These are phyloP conservation scores for Aspergillus nidulans DNA, from an alignment of 495 filamentous ascomycete genomes.

Conservation along the genomic window DNA sequence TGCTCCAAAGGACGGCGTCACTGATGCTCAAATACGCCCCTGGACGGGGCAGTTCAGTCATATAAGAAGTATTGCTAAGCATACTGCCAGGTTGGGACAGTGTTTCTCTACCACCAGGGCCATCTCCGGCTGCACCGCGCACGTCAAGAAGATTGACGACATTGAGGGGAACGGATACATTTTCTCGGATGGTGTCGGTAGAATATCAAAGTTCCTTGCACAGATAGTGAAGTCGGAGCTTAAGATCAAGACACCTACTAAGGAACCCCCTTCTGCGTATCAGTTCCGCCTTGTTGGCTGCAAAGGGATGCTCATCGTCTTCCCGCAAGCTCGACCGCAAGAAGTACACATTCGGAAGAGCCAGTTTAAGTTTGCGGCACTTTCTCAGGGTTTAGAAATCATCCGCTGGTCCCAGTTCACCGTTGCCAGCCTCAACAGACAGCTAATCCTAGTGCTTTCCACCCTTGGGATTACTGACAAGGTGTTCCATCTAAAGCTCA, in stretches of 20 bases:
- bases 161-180: conserved; percentile 58
- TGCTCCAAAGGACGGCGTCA: conserved; percentile 53
- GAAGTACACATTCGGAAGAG: conserved; percentile 75
- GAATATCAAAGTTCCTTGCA: conserved; percentile 77
- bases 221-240: conserved; percentile 63
- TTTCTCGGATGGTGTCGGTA: conserved; percentile 94
- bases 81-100: conserved; percentile 83
- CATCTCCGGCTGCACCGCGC: conserved; percentile 42
- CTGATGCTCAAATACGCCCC: conserved; percentile 68
- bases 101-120: conserved; percentile 91
- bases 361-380: conserved; percentile 81
- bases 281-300: conserved; percentile 90
- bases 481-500: conserved; percentile 64
- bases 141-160: conserved; percentile 52
- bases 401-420: conserved; percentile 73
- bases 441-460: conserved; percentile 81
- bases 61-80: conserved; percentile 76
- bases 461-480: conserved; percentile 65
- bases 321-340: conserved; percentile 51
- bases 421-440: conserved; percentile 76
- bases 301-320: conserved; percentile 82
- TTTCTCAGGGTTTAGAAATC: conserved; percentile 72
- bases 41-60: conserved; percentile 88
- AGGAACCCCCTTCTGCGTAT: conserved; percentile 67
- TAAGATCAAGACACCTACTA: conserved; percentile 41